Evolutionary conservation across 306 rosid genomes (phyloP).

Genomic region (Begonia fuchsioides): DNA sequence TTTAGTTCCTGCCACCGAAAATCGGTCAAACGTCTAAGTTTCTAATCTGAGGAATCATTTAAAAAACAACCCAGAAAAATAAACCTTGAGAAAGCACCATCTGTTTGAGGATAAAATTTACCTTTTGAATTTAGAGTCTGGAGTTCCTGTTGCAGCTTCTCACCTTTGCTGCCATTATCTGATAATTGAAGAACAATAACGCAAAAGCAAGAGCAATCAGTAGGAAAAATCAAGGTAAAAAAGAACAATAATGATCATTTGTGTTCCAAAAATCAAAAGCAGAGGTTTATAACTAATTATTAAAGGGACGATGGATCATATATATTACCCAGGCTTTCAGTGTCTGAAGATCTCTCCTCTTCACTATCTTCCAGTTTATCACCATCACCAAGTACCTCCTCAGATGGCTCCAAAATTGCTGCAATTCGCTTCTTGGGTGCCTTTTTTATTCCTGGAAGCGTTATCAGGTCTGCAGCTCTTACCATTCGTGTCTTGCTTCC

Average conservation of each 20-base stretch:
- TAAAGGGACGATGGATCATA: not conserved
- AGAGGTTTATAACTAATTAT: not conserved
- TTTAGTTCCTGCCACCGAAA: constrained; percentile 34
- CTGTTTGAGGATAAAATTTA: constrained; percentile 15
- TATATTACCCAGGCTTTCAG: constrained; percentile 45
- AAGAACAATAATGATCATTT: not conserved
- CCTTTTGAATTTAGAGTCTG: constrained; percentile 69
- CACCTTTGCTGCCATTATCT: constrained; percentile 39
- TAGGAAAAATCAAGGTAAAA: not conserved
- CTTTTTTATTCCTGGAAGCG: constrained; percentile 63
- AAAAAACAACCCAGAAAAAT: not conserved
- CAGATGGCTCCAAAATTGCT: constrained; percentile 74
- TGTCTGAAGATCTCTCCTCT: constrained; percentile 55
- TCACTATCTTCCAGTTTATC: constrained; percentile 39
- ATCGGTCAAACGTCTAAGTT: not conserved
- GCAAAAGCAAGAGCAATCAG: no score
- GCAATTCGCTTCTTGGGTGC: constrained; percentile 77
- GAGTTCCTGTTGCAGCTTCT: constrained; percentile 79
- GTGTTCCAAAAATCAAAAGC: not conserved
- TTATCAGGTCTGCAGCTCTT: constrained; percentile 53
- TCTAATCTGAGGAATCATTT: no score
- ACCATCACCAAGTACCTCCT: constrained; percentile 36
- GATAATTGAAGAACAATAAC: constrained; percentile 2
- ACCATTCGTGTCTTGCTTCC: constrained; percentile 54
- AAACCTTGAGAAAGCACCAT: constrained; percentile 2